Evolutionary conservation across 768 basidiomycete species (phyloP).

Genomic region (Termitomyces sp.): DNA sequence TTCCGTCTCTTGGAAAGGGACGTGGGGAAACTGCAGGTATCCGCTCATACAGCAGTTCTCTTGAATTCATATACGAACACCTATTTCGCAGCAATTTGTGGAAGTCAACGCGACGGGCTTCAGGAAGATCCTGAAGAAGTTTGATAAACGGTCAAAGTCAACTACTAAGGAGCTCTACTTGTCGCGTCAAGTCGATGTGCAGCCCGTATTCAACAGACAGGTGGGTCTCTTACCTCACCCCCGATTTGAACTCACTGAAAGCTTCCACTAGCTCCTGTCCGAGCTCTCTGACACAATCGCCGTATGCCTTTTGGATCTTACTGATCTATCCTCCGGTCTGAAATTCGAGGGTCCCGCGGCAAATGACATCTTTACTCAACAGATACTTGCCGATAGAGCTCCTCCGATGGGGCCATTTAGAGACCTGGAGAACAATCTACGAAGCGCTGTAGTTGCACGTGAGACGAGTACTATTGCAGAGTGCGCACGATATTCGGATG

Average conservation of each 20-base stretch:
- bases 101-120: conserved; percentile 98
- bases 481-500: conserved; percentile 66
- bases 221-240: conserved; percentile 34
- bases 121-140: conserved; percentile 97
- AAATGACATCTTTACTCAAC: conserved; percentile 71
- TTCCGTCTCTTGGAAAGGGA: conserved; percentile 93
- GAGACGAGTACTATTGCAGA: conserved; percentile 63
- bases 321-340: conserved; percentile 69
- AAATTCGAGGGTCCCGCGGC: conserved; percentile 78
- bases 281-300: conserved; percentile 93
- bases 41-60: conserved; percentile 9
- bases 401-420: conserved; percentile 70
- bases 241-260: conserved; percentile 3
- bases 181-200: conserved; percentile 96
- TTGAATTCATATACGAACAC: conserved; percentile 18
- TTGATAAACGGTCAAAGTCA: conserved; percentile 94
- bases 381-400: conserved; percentile 60
- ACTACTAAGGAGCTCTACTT: conserved; percentile 97
- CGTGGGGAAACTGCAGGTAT: conserved; percentile 90
- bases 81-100: conserved; percentile 75
- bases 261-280: conserved; percentile 72
- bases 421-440: conserved; percentile 86
- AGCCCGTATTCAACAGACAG: conserved; percentile 96
- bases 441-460: conserved; percentile 64
- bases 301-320: conserved; percentile 74